phyloP scores from a whole-genome alignment of 2,329 filamentous ascomycete species.

The Decorospora gaudefroyi region DNA sequence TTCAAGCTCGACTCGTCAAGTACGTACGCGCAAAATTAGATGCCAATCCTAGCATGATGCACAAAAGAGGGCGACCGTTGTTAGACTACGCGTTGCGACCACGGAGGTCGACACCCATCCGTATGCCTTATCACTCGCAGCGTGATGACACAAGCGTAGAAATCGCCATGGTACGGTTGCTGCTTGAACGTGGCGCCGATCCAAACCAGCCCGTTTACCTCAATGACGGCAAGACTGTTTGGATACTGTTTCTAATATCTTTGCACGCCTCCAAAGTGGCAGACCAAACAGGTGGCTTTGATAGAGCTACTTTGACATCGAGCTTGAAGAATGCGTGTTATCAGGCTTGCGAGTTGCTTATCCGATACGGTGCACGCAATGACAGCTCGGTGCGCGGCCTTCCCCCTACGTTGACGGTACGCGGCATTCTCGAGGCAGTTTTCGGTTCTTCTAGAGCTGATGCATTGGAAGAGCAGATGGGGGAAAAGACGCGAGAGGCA shows the following conservation, averaged over 20 bases:
- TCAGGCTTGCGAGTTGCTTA: neutral
- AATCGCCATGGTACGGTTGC: conserved; percentile 15
- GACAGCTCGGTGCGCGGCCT: too few relatives aligned
- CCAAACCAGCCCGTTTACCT: conserved; percentile 17
- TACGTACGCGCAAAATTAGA: conserved; percentile 17
- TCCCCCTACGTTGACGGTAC: neutral
- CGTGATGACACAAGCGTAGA: conserved; percentile 14
- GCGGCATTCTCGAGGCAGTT: fast-evolving
- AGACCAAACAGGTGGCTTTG: neutral
- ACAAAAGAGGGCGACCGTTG: conserved; percentile 13
- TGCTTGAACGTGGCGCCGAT: conserved; percentile 13
- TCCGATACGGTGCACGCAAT: neutral
- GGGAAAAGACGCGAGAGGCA: neutral
- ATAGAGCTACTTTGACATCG: too few relatives aligned
- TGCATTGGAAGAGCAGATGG: neutral
- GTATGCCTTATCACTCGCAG: conserved; percentile 10
- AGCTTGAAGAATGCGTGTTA: neutral
- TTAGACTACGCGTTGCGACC: conserved; percentile 23
- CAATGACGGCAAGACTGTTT: conserved; percentile 12
- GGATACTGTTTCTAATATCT: conserved; percentile 14
- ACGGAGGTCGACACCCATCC: neutral
- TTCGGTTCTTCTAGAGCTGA: neutral
- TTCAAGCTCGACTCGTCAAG: conserved; percentile 13
- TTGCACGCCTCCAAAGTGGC: neutral
- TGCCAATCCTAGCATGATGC: neutral